These are phyloP conservation scores for Cokeromyces recurvatus DNA, from an alignment of 371 early-diverging fungal species.

Conservation along the genomic window DNA sequence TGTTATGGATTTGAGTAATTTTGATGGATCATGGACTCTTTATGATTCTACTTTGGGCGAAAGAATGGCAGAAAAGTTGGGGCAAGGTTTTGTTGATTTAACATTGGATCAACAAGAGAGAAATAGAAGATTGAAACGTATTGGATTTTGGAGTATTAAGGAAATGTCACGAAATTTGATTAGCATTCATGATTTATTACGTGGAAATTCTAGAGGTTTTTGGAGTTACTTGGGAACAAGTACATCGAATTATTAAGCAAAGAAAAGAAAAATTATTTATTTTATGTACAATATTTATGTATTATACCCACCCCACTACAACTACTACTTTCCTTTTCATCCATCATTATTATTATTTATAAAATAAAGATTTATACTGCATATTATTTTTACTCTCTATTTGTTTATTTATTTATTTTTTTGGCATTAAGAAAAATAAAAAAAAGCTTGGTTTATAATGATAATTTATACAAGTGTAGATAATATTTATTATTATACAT, in stretches of 20 bases:
- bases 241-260: not conserved
- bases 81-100: constrained; percentile 74
- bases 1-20: constrained; percentile 76
- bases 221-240: constrained; percentile 63
- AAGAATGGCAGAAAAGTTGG: constrained; percentile 76
- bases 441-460: too few species aligned
- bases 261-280: too few species aligned
- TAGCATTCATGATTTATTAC: constrained; percentile 71
- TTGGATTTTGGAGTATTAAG: constrained; percentile 87
- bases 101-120: constrained; percentile 83
- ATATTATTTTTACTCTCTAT: too few species aligned
- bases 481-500: too few species aligned
- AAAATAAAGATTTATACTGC: too few species aligned
- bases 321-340: too few species aligned
- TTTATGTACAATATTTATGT: too few species aligned
- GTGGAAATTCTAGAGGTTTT: constrained; percentile 74
- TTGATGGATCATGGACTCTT: constrained; percentile 91
- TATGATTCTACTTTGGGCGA: constrained; percentile 81
- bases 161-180: constrained; percentile 70
- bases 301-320: too few species aligned
- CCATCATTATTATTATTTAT: too few species aligned
- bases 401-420: too few species aligned
- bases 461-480: too few species aligned
- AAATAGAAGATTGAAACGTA: constrained; percentile 74
- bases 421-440: too few species aligned